Conservation (phyloP, 73 alveolate species). For the Paramecium sonneborni region DNA sequence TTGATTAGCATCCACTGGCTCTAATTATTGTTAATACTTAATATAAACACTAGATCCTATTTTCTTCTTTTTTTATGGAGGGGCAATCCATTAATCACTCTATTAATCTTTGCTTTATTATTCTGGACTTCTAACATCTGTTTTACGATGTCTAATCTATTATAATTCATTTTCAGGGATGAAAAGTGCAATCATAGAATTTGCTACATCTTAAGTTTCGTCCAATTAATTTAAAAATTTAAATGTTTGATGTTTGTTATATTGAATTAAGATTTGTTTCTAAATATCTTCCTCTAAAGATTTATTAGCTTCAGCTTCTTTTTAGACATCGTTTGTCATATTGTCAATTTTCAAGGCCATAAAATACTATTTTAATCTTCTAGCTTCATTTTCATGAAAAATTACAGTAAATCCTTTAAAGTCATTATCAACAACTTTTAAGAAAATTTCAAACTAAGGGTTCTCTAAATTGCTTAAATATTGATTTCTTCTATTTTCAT, state of each 20-base stretch:
- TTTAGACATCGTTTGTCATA: slow-evolving; percentile 34
- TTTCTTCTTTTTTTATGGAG: neutral
- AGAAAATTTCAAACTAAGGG: slow-evolving; percentile 47
- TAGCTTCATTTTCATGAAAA: slow-evolving; percentile 46
- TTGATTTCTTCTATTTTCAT: slow-evolving; percentile 50
- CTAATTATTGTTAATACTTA: neutral
- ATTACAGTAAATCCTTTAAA: slow-evolving; percentile 50
- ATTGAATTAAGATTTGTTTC: neutral
- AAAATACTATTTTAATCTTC: slow-evolving; percentile 24
- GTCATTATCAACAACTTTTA: slow-evolving; percentile 51
- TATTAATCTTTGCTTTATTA: neutral
- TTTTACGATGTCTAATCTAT: slow-evolving; percentile 26
- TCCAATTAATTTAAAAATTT: slow-evolving; percentile 36
- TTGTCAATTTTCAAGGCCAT: slow-evolving; percentile 40
- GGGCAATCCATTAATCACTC: neutral
- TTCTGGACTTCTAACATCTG: slow-evolving; percentile 1
- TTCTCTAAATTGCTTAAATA: slow-evolving; percentile 47
- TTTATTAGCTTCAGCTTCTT: slow-evolving; percentile 47
- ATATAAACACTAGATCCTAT: slow-evolving; percentile 20
- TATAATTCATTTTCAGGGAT: slow-evolving; percentile 44
- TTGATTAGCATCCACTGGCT: neutral
- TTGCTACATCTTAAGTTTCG: slow-evolving; percentile 47
- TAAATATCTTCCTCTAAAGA: slow-evolving; percentile 52
- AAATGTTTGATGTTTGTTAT: slow-evolving; percentile 41
- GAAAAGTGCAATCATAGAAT: slow-evolving; percentile 53